Conservation (phyloP, 1,284 basidiomycete species). For the Heterobasidion annosum region DNA sequence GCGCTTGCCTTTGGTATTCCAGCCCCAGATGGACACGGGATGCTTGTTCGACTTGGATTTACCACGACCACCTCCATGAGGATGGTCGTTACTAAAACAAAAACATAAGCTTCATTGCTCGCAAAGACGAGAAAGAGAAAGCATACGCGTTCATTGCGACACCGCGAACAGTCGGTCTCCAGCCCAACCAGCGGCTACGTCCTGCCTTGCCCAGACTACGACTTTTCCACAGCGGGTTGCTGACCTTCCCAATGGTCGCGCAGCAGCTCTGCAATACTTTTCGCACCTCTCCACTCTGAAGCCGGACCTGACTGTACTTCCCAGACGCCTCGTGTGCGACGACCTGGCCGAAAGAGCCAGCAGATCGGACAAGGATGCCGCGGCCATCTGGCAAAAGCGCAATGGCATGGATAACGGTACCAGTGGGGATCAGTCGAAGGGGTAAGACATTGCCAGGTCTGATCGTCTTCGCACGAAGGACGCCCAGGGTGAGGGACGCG, state of each 20-base stretch:
- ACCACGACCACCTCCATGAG: slow-evolving; percentile 96
- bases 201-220: slow-evolving; percentile 89
- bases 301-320: slow-evolving; percentile 74
- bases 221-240: slow-evolving; percentile 88
- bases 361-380: slow-evolving; percentile 81
- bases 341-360: slow-evolving; percentile 82
- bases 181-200: slow-evolving; percentile 81
- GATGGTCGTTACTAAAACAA: slow-evolving; percentile 72
- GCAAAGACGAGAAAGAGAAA: not conserved
- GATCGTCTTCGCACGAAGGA: slow-evolving; percentile 80
- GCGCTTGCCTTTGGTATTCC: slow-evolving; percentile 86
- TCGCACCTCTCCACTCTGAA: slow-evolving; percentile 92
- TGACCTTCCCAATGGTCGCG: slow-evolving; percentile 89
- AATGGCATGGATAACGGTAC: slow-evolving; percentile 87
- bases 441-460: slow-evolving; percentile 93
- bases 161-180: slow-evolving; percentile 86
- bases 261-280: slow-evolving; percentile 77
- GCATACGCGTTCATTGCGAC: slow-evolving; percentile 95
- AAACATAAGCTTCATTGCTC: not conserved
- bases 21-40: slow-evolving; percentile 86
- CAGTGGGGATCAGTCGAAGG: slow-evolving; percentile 84
- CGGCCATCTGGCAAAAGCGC: slow-evolving; percentile 71
- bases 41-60: slow-evolving; percentile 96
- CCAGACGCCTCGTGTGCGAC: slow-evolving; percentile 65
- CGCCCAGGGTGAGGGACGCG: slow-evolving; percentile 72